Evolutionary conservation across 1,139 yeast species (phyloP), one percentile per base, ranked within the genome.

Genomic region (Kluyveromyces sp.): DNA sequence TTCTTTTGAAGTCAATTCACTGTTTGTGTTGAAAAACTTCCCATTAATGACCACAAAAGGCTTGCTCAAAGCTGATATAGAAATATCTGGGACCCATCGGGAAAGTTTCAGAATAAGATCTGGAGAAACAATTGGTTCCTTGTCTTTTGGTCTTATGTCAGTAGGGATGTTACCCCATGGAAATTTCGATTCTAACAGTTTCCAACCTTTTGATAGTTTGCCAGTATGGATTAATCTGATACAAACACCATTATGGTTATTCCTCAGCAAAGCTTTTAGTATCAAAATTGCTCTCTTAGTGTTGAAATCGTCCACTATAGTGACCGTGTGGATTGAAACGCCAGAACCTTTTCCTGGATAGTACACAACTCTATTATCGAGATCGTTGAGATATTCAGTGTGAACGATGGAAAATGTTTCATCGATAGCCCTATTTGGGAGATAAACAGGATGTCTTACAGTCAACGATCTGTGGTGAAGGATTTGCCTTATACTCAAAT

Each of bases 361-460:
- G 33, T 49, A 52, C 3, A 49, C 38, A 7, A 53, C 41, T 13
- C 56, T 46, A 2, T 49, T 46, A 13, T 39, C 40, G 3, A 57
- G 28, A 2, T 31, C 17, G 0, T 39, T 17, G 18, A 61, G 41
- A 12, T 41, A 49, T 0, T 42, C 28, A 37, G 51, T 50, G 35
- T 61, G 48, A 41, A 54, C 45, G 3, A 50, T 34, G 4, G 64
- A 50, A 36, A 57, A 60, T 2, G 56, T 46, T 1, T 58, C 43
- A 44, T 62, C 63, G 2, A 58, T 50, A 45, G 59, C 60, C 41
- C 55, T 58, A 44, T 61, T 59, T 2, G 65, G 65, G 1, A 58
- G 49, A 28, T 57, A 56, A 33, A 57, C 59, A 7, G 45, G 42
- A 40, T 61, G 52, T 41, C 62, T 55, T 8, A 44, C 45, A 9